A percentile compares a stretch with the other conserved stretches of the same genome.
These are phyloP conservation scores for Pholiota adiposa DNA, from an alignment of 1,284 basidiomycete genomes.

Conservation along the genomic window DNA sequence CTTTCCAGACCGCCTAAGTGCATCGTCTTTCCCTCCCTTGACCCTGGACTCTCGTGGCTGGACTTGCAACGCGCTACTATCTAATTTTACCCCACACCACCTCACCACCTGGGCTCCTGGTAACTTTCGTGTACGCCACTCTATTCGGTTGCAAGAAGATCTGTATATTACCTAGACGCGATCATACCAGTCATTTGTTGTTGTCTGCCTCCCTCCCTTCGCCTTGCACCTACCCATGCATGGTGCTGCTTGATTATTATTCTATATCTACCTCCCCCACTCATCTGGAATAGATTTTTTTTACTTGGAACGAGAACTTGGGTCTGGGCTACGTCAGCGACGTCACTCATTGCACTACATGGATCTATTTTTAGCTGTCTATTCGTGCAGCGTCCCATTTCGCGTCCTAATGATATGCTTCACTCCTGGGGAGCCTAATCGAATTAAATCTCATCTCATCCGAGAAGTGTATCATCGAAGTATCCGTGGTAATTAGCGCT, in stretches of 20 bases:
- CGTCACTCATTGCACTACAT: no score
- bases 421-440: no score
- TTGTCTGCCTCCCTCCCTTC: neutral
- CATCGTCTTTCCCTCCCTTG: neutral
- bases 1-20: conserved; percentile 22
- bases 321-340: no score
- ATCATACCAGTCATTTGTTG: neutral
- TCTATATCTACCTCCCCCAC: conserved; percentile 7
- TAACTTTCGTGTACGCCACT: neutral
- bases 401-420: no score
- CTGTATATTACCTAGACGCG: conserved; percentile 12
- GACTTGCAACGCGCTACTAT: conserved; percentile 7
- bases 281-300: conserved; percentile 13
- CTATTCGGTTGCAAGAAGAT: conserved; percentile 5
- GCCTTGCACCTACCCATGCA: neutral
- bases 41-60: neutral
- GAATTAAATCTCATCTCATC: no score
- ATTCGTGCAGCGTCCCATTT: no score
- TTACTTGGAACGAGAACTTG: no score
- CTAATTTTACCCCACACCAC: conserved; percentile 1
- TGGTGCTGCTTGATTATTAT: neutral
- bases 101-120: neutral
- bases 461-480: no score
- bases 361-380: no score
- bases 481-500: no score